A percentile compares a stretch with the other conserved stretches of the same genome.
These are phyloP conservation scores for Eucalyptus paniculata DNA, from an alignment of 345 rosid genomes.

Conservation along the genomic window DNA sequence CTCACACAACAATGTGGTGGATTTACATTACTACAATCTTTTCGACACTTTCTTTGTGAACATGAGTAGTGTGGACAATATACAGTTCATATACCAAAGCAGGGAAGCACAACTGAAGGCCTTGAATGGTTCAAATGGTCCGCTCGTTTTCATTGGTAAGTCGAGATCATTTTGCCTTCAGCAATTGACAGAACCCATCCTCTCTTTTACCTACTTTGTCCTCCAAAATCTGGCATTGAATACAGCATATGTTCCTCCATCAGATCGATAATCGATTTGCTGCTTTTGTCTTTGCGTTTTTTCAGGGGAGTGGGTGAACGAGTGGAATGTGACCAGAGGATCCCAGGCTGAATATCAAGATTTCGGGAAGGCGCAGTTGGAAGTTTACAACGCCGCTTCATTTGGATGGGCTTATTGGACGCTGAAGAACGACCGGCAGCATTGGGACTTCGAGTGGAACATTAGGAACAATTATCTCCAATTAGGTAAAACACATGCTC, in stretches of 20 bases:
- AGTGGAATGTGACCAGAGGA: slow-evolving; percentile 46
- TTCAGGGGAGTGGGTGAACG: slow-evolving; percentile 79
- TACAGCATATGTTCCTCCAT: neutral
- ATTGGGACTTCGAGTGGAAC: slow-evolving; percentile 87
- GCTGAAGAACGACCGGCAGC: slow-evolving; percentile 47
- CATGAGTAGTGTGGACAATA: slow-evolving; percentile 42
- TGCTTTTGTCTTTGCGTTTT: neutral
- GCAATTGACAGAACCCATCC: neutral
- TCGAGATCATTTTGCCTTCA: neutral
- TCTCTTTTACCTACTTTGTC: neutral
- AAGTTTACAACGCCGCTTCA: slow-evolving; percentile 52
- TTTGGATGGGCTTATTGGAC: slow-evolving; percentile 86
- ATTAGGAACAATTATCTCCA: slow-evolving; percentile 42
- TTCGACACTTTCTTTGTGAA: slow-evolving; percentile 44
- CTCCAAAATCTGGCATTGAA: neutral
- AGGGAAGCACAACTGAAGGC: slow-evolving; percentile 47
- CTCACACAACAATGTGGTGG: slow-evolving; percentile 45
- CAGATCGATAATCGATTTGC: neutral
- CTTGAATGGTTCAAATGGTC: slow-evolving; percentile 32
- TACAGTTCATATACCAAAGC: slow-evolving; percentile 32
- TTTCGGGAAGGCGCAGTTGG: slow-evolving; percentile 52
- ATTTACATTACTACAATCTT: slow-evolving; percentile 69
- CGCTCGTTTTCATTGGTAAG: slow-evolving; percentile 50
- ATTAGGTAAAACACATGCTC: slow-evolving; percentile 21
- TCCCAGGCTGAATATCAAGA: slow-evolving; percentile 49